A percentile compares a stretch with the other conserved stretches of the same genome.
phyloP scores from a whole-genome alignment of 1,139 yeast species.

The Hemisphaericaspora lyxosophila region DNA sequence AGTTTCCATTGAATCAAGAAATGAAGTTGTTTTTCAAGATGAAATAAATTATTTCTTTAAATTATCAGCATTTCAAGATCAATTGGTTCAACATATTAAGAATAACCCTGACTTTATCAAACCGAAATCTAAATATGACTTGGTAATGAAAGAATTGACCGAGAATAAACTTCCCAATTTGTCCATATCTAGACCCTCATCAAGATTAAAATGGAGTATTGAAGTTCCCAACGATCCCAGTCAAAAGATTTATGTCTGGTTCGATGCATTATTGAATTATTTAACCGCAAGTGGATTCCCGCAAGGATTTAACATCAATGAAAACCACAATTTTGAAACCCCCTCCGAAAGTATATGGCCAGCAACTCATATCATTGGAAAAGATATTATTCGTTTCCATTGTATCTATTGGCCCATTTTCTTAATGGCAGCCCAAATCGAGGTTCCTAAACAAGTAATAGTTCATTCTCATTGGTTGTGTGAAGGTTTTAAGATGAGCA shows the following conservation, averaged over 20 bases:
- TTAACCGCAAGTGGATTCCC: slow-evolving; percentile 75
- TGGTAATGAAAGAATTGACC: slow-evolving; percentile 59
- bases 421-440: slow-evolving; percentile 75
- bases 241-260: slow-evolving; percentile 93
- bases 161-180: slow-evolving; percentile 56
- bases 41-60: slow-evolving; percentile 89
- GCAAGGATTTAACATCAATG: slow-evolving; percentile 13
- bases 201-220: slow-evolving; percentile 86
- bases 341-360: slow-evolving; percentile 44
- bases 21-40: slow-evolving; percentile 69
- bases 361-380: slow-evolving; percentile 83
- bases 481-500: slow-evolving; percentile 90
- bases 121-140: slow-evolving; percentile 59
- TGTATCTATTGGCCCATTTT: slow-evolving; percentile 95
- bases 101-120: slow-evolving; percentile 56
- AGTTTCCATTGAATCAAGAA: slow-evolving; percentile 72
- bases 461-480: slow-evolving; percentile 96
- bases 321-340: slow-evolving; percentile 9
- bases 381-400: slow-evolving; percentile 86
- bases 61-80: slow-evolving; percentile 58
- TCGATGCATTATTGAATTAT: slow-evolving; percentile 89
- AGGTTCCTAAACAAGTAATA: slow-evolving; percentile 68
- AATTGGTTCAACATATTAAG: slow-evolving; percentile 50
- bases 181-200: slow-evolving; percentile 79
- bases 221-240: slow-evolving; percentile 77